Percentiles rank a stretch among this genome's conserved stretches.
phyloP scores from a whole-genome alignment of 2,329 filamentous ascomycete species.

The Colletotrichum cereale region DNA sequence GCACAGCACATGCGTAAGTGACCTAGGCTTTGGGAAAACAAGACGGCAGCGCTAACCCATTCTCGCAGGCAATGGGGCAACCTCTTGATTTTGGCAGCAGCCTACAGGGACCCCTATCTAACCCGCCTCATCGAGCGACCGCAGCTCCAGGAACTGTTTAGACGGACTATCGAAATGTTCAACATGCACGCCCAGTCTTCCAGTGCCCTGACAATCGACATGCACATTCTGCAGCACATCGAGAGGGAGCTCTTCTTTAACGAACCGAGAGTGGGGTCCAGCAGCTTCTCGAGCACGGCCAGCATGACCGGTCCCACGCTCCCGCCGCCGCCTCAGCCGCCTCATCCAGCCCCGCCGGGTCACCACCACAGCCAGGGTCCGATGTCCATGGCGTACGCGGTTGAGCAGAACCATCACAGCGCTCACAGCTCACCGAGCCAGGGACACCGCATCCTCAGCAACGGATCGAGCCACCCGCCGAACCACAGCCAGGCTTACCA shows the following conservation, averaged over 20 bases:
- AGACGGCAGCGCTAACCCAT: background rate
- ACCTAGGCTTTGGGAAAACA: no score
- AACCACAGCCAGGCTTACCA: constrained; percentile 24
- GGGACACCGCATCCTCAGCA: constrained; percentile 26
- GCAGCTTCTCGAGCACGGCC: constrained; percentile 58
- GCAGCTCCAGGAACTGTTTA: constrained; percentile 71
- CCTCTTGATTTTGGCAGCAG: constrained; percentile 88
- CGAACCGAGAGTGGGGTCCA: constrained; percentile 37
- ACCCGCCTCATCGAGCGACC: constrained; percentile 67
- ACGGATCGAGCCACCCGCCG: constrained; percentile 12
- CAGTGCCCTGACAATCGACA: constrained; percentile 80
- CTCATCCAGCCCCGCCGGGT: constrained; percentile 6
- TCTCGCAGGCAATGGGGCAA: constrained; percentile 91
- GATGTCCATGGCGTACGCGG: constrained; percentile 30
- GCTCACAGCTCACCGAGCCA: constrained; percentile 30
- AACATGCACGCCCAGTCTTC: constrained; percentile 77
- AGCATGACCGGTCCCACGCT: constrained; percentile 42
- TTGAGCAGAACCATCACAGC: constrained; percentile 32
- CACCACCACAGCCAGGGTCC: constrained; percentile 23
- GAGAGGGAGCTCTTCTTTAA: constrained; percentile 60
- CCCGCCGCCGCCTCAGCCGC: constrained; percentile 8
- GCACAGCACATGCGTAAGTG: constrained; percentile 94
- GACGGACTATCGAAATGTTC: constrained; percentile 83
- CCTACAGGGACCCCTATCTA: constrained; percentile 76
- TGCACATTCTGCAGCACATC: constrained; percentile 76